These are phyloP conservation scores for Cyclotella distinguenda DNA, from an alignment of 108 stramenopile genomes.

Conservation along the genomic window DNA sequence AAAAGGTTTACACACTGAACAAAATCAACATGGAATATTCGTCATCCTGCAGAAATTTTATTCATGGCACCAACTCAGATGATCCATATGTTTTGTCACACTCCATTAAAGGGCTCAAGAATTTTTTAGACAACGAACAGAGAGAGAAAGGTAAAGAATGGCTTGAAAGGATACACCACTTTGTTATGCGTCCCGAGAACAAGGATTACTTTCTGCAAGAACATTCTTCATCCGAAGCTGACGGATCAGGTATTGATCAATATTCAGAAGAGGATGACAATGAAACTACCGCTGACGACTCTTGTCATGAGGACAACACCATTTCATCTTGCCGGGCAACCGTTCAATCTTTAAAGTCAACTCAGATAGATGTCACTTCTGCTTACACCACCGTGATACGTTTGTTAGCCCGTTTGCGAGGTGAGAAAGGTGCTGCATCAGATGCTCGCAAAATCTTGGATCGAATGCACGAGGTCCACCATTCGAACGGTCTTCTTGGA, in stretches of 20 bases:
- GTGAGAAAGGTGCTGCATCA: conserved; percentile 20
- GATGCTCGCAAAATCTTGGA: conserved; percentile 40
- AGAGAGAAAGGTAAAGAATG: conserved; percentile 29
- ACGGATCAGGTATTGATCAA: background rate
- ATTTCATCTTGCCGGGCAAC: background rate
- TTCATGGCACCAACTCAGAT: conserved; percentile 30
- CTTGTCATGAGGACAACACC: background rate
- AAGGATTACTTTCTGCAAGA: conserved; percentile 20
- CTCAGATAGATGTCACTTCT: conserved; percentile 46
- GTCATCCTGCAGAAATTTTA: conserved; percentile 1
- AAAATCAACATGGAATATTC: conserved; percentile 32
- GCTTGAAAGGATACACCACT: conserved; percentile 28
- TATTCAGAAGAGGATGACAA: background rate
- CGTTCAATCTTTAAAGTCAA: too few relatives aligned
- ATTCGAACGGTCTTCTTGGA: too few relatives aligned
- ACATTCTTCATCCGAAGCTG: background rate
- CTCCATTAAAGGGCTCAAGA: conserved; percentile 45
- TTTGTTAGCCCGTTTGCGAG: conserved; percentile 28
- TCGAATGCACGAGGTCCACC: conserved; percentile 36
- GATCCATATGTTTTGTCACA: conserved; percentile 48
- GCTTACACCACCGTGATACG: conserved; percentile 46
- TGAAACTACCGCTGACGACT: background rate
- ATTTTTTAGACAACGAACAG: conserved; percentile 29
- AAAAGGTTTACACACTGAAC: conserved; percentile 30
- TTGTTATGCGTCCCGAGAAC: conserved; percentile 31